Conservation (phyloP, 225 moss, liverwort and hornwort genomes). For the Polytrichum commune region DNA sequence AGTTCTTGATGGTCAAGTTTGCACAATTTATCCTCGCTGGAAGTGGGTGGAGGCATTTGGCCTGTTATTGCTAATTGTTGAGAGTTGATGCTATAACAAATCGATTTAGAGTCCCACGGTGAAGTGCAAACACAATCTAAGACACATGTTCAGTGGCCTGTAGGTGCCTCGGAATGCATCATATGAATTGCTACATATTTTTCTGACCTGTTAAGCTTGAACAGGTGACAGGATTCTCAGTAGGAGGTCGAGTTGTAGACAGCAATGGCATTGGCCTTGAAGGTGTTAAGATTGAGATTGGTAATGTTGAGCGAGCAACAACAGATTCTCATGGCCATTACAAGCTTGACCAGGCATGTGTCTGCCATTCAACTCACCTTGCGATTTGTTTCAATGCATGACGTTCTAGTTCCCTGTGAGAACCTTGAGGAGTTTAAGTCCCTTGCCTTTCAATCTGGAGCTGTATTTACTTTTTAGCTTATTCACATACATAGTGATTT, state of each 20-base stretch:
- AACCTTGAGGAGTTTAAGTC: not conserved
- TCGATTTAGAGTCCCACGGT: not conserved
- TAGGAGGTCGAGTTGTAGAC: constrained; percentile 73
- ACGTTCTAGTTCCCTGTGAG: not conserved
- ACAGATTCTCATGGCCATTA: constrained; percentile 69
- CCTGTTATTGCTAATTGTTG: not conserved
- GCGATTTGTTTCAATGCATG: not conserved
- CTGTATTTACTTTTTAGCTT: not conserved
- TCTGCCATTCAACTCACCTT: not conserved
- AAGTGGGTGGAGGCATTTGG: not conserved
- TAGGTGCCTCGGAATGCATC: no score
- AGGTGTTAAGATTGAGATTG: constrained; percentile 73
- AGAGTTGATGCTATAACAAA: not conserved
- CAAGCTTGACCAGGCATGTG: constrained; percentile 83
- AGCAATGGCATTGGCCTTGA: constrained; percentile 65
- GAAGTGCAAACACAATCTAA: no score
- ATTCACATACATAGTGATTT: not conserved
- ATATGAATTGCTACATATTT: no score
- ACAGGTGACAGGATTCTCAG: constrained; percentile 93
- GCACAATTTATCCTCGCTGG: not conserved
- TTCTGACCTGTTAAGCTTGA: not conserved
- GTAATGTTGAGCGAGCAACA: constrained; percentile 57
- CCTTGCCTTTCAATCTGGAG: not conserved
- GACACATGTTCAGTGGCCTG: no score
- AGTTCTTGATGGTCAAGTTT: not conserved